These are phyloP conservation scores for Ceratocystis destructans DNA, from an alignment of 2,329 filamentous ascomycete genomes.

Conservation along the genomic window DNA sequence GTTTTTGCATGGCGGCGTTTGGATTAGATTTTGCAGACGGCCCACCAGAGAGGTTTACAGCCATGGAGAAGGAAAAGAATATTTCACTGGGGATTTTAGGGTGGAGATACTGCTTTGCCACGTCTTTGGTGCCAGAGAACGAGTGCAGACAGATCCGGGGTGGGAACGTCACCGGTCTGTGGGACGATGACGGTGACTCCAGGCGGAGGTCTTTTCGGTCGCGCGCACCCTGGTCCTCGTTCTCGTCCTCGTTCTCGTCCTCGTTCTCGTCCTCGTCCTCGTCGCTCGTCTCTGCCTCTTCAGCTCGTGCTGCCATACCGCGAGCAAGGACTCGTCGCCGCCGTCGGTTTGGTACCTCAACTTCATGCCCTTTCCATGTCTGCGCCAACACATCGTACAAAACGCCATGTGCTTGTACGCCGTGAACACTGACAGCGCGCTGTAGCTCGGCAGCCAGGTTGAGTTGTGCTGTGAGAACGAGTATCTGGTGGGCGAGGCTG, in stretches of 20 bases:
- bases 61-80: slow-evolving; percentile 77
- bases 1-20: slow-evolving; percentile 28
- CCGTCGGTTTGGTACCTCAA: slow-evolving; percentile 43
- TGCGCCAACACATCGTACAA: slow-evolving; percentile 51
- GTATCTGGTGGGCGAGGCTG: slow-evolving; percentile 52
- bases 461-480: slow-evolving; percentile 54
- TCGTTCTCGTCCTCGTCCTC: not conserved
- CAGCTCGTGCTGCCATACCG: slow-evolving; percentile 28
- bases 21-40: not conserved
- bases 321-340: slow-evolving; percentile 38
- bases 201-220: not conserved
- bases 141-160: slow-evolving; percentile 88
- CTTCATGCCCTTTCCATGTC: slow-evolving; percentile 59
- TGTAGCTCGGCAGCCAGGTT: slow-evolving; percentile 52
- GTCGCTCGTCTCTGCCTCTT: slow-evolving; percentile 29
- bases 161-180: slow-evolving; percentile 41
- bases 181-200: not conserved
- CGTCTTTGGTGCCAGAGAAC: slow-evolving; percentile 65
- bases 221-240: not conserved
- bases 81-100: slow-evolving; percentile 59
- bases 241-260: not conserved
- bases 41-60: slow-evolving; percentile 52
- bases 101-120: slow-evolving; percentile 64
- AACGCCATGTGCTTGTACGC: slow-evolving; percentile 62
- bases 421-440: slow-evolving; percentile 54